Evolutionary conservation across 2,329 filamentous ascomycete genomes (phyloP).

Genomic region (Cercospora beticola): DNA sequence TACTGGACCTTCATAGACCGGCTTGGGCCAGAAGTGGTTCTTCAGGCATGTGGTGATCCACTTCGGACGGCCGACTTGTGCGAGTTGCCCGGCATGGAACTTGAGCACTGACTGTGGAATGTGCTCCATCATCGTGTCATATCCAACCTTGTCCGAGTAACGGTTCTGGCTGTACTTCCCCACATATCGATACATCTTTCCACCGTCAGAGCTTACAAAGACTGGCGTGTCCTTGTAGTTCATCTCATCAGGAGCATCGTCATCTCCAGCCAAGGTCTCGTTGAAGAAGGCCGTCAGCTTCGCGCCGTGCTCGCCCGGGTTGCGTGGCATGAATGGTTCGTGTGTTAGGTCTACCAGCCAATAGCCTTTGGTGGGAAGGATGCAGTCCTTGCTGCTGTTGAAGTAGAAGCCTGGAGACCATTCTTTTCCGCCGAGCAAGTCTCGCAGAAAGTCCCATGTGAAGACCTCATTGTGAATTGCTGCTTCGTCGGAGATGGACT

Average conservation of each 20-base stretch:
- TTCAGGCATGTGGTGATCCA: slow-evolving; percentile 47
- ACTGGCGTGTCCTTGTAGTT: slow-evolving; percentile 44
- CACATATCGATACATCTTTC: slow-evolving; percentile 43
- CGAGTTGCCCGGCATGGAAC: slow-evolving; percentile 44
- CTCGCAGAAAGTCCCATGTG: slow-evolving; percentile 40
- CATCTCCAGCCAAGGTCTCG: slow-evolving; percentile 32
- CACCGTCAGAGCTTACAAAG: slow-evolving; percentile 38
- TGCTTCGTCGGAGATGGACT: slow-evolving; percentile 14
- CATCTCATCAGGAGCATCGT: slow-evolving; percentile 20
- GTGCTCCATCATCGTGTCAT: slow-evolving; percentile 41
- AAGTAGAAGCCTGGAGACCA: slow-evolving; percentile 47
- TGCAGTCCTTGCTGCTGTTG: slow-evolving; percentile 28
- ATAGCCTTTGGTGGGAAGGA: slow-evolving; percentile 41
- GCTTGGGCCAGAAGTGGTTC: slow-evolving; percentile 46
- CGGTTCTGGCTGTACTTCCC: slow-evolving; percentile 49
- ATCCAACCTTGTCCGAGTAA: slow-evolving; percentile 47
- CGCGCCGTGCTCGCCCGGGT: slow-evolving; percentile 46
- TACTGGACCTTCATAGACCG: slow-evolving; percentile 42
- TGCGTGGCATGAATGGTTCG: slow-evolving; percentile 46
- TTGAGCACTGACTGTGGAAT: slow-evolving; percentile 40
- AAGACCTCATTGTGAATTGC: slow-evolving; percentile 38
- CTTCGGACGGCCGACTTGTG: slow-evolving; percentile 36
- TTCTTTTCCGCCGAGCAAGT: slow-evolving; percentile 39
- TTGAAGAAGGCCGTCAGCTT: slow-evolving; percentile 51
- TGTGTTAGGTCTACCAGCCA: slow-evolving; percentile 41